Conservation (phyloP, 208 protist genomes). For the Willaertia magna region DNA sequence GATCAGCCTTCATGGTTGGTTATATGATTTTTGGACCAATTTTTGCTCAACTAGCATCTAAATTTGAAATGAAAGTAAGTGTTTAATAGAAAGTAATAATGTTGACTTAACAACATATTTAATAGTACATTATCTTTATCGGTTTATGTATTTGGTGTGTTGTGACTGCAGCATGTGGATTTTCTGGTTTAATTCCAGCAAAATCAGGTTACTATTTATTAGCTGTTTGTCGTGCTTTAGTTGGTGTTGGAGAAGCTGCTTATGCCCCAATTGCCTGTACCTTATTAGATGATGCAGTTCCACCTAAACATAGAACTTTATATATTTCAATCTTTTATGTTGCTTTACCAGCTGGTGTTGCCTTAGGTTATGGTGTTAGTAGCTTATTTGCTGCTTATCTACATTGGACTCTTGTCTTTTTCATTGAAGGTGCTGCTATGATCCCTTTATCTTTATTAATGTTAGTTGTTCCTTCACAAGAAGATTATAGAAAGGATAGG, state of each 20-base stretch:
- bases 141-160: constrained; percentile 6
- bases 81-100: not conserved
- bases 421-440: constrained; percentile 10
- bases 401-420: constrained; percentile 11
- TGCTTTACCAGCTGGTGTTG: constrained; percentile 11
- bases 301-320: not conserved
- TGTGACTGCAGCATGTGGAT: not conserved
- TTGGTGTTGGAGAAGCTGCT: constrained; percentile 16
- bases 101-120: not conserved
- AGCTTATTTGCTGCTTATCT: not conserved
- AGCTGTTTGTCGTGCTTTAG: not conserved
- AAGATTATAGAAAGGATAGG: not conserved
- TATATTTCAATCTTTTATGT: constrained; percentile 12
- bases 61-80: not conserved
- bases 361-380: constrained; percentile 4
- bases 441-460: not conserved
- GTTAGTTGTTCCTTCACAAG: not conserved
- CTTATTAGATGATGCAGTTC: constrained; percentile 16
- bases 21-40: constrained; percentile 18
- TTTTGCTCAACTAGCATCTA: constrained; percentile 8
- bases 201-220: not conserved
- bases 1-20: constrained; percentile 13
- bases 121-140: not conserved
- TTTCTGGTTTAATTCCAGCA: not conserved
- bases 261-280: constrained; percentile 9